Conservation (phyloP, 345 rosid species). For the Heritiera fomes region DNA sequence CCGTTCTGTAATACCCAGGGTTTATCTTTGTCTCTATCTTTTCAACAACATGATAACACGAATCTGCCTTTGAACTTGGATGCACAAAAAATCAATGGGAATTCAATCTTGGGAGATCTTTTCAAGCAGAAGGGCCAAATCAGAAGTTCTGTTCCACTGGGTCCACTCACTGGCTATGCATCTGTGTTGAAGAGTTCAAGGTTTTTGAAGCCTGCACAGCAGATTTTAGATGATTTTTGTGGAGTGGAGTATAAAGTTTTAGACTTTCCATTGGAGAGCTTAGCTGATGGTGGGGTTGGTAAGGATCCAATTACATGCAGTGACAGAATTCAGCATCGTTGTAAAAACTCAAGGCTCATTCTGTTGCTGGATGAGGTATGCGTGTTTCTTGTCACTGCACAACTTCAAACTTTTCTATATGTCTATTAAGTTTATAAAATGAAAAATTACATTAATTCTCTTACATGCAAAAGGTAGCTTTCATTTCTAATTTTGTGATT, state of each 20-base stretch:
- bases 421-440: neutral
- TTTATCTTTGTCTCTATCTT: conserved; percentile 30
- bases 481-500: neutral
- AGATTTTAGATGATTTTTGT: conserved; percentile 68
- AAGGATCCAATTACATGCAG: conserved; percentile 25
- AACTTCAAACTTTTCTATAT: neutral
- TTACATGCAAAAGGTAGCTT: neutral
- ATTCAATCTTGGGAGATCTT: conserved; percentile 24
- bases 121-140: conserved; percentile 23
- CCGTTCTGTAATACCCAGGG: conserved; percentile 7
- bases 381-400: neutral
- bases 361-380: conserved; percentile 48
- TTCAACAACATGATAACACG: conserved; percentile 15
- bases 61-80: conserved; percentile 11
- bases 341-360: conserved; percentile 38
- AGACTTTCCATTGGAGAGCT: conserved; percentile 22
- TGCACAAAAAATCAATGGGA: neutral
- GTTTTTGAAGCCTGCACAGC: conserved; percentile 84
- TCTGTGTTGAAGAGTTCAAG: conserved; percentile 76
- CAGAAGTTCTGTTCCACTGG: conserved; percentile 51
- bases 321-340: conserved; percentile 30
- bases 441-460: neutral
- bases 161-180: conserved; percentile 84
- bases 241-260: conserved; percentile 23
- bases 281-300: conserved; percentile 22